Base-by-base conservation (phyloP, 257 asterid genomes). In the Linderniella brevidens region DNA sequence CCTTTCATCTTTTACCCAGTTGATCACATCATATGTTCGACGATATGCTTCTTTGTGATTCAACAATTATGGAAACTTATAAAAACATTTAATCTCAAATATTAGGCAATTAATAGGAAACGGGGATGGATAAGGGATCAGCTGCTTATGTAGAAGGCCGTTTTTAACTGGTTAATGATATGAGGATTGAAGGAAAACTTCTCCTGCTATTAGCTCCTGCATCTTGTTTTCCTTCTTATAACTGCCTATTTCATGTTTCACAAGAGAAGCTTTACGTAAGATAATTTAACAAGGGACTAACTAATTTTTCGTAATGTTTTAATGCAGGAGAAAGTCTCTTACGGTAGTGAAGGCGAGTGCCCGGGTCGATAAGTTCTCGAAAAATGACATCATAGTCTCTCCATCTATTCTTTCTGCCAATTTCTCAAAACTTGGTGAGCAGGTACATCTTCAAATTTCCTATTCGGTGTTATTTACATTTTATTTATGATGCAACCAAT, bases 391-490 rank as follows among this genome's bases (percentile, higher is more conserved):
- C 62, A 90, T 90, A 52, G 96, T 90, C 61, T 85, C 99, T 25
- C 99, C 99, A 15, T 90, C 96, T 45, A 85, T 85, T 64, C 99
- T 85, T 63, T 90, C 99, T 41, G 96, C 99, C 43, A 82, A 90
- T 56, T 85, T 90, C 63, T 29, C 96, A 55, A 90, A 74, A 76
- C 64, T 90, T 62, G 99, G 99, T 64, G 99, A 90, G 69, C 99
- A 90, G 92, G 99, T 88, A 55, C 1, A 17, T 39, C 43, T 39
- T 59, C 47, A 45, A 38, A 48, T 56, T 39, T 16, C 38, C 36
- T 37, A 39, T 17, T 51, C 37, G 41, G 51, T 44, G 32, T 45
- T 52, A n/a, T 14, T n/a, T 8, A 7, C 9, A 14, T 11, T 10
- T 9, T 25, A 39, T 11, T 35, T 57, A 19, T 40, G 32, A 38